Evolutionary conservation across 2,329 filamentous ascomycete species (phyloP).

Genomic region (Arachnomyces sp.): DNA sequence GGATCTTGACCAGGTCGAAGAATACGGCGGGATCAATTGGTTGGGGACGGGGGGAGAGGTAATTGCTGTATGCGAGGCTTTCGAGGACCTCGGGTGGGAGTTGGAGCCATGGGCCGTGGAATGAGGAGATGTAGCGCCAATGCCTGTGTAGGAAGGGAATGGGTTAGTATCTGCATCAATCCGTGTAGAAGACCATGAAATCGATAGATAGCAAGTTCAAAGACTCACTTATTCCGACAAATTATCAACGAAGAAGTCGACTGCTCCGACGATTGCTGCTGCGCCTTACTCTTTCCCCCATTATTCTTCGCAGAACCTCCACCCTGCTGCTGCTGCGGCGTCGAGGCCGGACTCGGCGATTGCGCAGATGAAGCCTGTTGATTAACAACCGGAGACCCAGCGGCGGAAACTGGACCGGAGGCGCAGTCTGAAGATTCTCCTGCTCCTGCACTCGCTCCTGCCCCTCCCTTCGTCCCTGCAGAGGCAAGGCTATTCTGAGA

Average conservation of each 20-base stretch:
- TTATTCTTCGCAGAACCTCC: conserved; percentile 5
- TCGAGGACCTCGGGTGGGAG: conserved; percentile 71
- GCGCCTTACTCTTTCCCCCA: conserved; percentile 7
- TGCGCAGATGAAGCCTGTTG: no score
- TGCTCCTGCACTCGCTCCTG: conserved; percentile 1
- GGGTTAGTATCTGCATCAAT: no score
- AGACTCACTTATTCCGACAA: conserved; percentile 59
- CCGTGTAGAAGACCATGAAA: no score
- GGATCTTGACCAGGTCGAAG: conserved; percentile 77
- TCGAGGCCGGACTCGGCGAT: no score
- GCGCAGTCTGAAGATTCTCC: neutral
- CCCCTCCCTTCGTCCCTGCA: conserved; percentile 2
- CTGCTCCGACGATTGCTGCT: conserved; percentile 27
- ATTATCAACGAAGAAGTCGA: conserved; percentile 49
- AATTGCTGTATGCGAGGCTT: conserved; percentile 69
- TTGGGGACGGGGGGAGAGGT: conserved; percentile 63
- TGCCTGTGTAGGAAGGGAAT: conserved; percentile 58
- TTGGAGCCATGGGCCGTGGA: conserved; percentile 75
- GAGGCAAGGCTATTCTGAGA: conserved; percentile 9
- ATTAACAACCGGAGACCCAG: no score
- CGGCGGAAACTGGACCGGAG: no score
- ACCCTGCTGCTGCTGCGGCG: conserved; percentile 2
- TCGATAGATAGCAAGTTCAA: no score
- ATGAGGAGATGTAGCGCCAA: conserved; percentile 77
- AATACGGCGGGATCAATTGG: conserved; percentile 73